A percentile compares a stretch with the other conserved stretches of the same genome.
These are phyloP conservation scores for Claviceps sp. DNA, from an alignment of 2,329 filamentous ascomycete species.

Conservation along the genomic window DNA sequence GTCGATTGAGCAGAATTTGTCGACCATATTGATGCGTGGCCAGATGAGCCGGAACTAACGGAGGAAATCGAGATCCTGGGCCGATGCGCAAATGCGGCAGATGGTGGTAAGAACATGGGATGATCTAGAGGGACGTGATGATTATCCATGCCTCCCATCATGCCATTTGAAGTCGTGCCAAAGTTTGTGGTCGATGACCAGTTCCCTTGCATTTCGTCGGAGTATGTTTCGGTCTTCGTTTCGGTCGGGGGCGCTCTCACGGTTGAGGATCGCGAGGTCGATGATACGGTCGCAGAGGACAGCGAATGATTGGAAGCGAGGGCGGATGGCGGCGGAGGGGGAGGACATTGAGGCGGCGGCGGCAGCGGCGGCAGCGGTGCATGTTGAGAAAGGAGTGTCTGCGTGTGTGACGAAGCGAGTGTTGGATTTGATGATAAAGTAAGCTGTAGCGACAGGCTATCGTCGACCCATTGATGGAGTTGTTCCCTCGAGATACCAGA, in stretches of 20 bases:
- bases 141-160: slow-evolving; percentile 5
- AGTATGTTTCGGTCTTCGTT: slow-evolving; percentile 17
- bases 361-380: slow-evolving; percentile 16
- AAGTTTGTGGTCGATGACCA: slow-evolving; percentile 9
- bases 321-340: slow-evolving; percentile 17
- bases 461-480: slow-evolving; percentile 27
- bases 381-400: slow-evolving; percentile 12
- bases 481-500: slow-evolving; percentile 30
- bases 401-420: slow-evolving; percentile 7
- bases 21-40: slow-evolving; percentile 34
- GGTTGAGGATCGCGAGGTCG: slow-evolving; percentile 7
- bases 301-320: slow-evolving; percentile 10
- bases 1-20: slow-evolving; percentile 26
- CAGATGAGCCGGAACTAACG: slow-evolving; percentile 35
- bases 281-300: slow-evolving; percentile 8
- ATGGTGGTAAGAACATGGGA: slow-evolving; percentile 21
- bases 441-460: slow-evolving; percentile 21
- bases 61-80: slow-evolving; percentile 35
- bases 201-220: slow-evolving; percentile 16
- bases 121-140: slow-evolving; percentile 8
- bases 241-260: slow-evolving; percentile 12
- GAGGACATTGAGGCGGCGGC: slow-evolving; percentile 10
- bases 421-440: slow-evolving; percentile 9
- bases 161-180: slow-evolving; percentile 2
- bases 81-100: slow-evolving; percentile 26